Evolutionary conservation across 768 basidiomycete species (phyloP), one percentile per base, ranked within the genome.

Genomic region (Podaxis sp.): DNA sequence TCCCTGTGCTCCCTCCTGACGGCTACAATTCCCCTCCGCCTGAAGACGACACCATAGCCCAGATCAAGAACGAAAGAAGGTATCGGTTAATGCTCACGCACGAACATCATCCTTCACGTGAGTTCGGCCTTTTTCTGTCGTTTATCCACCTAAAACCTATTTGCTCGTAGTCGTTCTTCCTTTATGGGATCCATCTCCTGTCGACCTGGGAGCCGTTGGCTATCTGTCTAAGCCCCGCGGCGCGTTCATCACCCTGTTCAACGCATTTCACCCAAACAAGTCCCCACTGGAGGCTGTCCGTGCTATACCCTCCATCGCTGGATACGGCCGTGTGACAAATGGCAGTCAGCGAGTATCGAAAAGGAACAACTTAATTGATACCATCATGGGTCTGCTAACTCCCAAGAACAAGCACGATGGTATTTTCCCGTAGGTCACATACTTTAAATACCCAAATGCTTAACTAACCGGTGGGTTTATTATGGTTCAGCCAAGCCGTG

Each of bases 161-260:
- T 59, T 46, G n/a, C 7, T 29, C 29, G 3, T 38, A 88, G 87
- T 91, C 63, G 84, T 79, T 0, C 72, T 88, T 22, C 88, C 91
- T 6, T 73, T 93, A 5, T 94, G 91, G 91, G 79, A 77, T 4
- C 92, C 92, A 1, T 74, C 81, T 3, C 78, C 68, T 4, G 82
- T 93, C 0, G 71, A 79, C 12, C 73, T 93, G 2, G 93, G 92
- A 6, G 85, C 87, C 2, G 87, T 94, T 8, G 93, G 93, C 2
- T 94, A 89, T 70, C 74, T 93, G 25, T 79, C 77, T 37, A 89
- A 87, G 66, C 83, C 87, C 0, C 73, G 74, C n/a, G 92, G 91
- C 2, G 73, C 76, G 50, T 94, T 94, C 66, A 74, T 90, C 61
- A 87, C 85, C 7, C 76, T 93, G 6, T 86, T 92, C 74, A 90